These are phyloP conservation scores for Phytophthora nicotianae DNA, from an alignment of 352 stramenopile species.

Conservation along the genomic window DNA sequence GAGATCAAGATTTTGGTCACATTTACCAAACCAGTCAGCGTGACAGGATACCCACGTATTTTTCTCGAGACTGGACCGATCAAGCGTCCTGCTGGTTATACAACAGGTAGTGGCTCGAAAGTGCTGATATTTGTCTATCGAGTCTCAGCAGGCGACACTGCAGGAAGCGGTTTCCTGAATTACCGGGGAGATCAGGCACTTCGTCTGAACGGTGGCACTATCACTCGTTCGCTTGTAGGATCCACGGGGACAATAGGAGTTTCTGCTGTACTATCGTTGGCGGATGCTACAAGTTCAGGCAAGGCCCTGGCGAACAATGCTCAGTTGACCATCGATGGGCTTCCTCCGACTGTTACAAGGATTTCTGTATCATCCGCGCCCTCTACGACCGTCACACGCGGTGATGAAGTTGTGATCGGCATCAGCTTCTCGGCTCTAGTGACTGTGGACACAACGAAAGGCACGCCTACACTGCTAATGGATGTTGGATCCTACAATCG, in stretches of 20 bases:
- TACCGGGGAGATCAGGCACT: conserved; percentile 68
- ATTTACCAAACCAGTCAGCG: conserved; percentile 80
- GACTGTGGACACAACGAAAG: conserved; percentile 57
- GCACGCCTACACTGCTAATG: conserved; percentile 60
- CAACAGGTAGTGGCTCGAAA: conserved; percentile 62
- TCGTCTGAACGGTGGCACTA: conserved; percentile 70
- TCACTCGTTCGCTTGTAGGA: conserved; percentile 41
- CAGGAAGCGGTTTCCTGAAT: conserved; percentile 58
- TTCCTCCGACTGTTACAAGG: conserved; percentile 48
- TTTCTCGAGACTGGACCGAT: conserved; percentile 76
- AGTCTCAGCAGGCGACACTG: conserved; percentile 64
- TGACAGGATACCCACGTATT: conserved; percentile 67
- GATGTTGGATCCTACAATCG: conserved; percentile 66
- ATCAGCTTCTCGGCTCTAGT: conserved; percentile 73
- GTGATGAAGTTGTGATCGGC: conserved; percentile 51
- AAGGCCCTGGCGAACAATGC: conserved; percentile 59
- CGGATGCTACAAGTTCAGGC: conserved; percentile 31
- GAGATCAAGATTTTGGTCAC: conserved; percentile 62
- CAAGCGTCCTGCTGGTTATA: conserved; percentile 72
- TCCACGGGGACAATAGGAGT: conserved; percentile 8
- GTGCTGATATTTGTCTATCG: conserved; percentile 77
- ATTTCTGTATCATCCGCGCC: conserved; percentile 46
- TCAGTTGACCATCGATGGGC: conserved; percentile 57
- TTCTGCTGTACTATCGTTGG: conserved; percentile 47
- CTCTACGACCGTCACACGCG: conserved; percentile 47